Conservation (phyloP, 345 rosid species). For the Lumnitzera racemosa region DNA sequence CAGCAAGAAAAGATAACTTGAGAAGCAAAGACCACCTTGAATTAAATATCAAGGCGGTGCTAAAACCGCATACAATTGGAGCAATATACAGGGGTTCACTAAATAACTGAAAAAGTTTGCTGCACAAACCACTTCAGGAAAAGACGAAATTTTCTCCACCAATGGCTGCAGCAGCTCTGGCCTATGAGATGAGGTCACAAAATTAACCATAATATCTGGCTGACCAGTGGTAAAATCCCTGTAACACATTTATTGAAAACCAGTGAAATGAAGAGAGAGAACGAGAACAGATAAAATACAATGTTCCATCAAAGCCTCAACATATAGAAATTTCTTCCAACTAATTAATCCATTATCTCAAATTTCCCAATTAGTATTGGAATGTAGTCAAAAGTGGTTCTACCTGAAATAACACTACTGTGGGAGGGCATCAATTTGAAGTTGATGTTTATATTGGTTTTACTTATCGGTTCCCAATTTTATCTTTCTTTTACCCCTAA, state of each 20-base stretch:
- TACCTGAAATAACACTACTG: too few relatives aligned
- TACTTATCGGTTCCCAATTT: too few relatives aligned
- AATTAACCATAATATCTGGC: slow-evolving; percentile 84
- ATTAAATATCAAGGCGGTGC: too few relatives aligned
- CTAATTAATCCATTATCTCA: too few relatives aligned
- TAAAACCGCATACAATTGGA: not conserved
- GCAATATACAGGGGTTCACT: not conserved
- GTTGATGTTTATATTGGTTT: too few relatives aligned
- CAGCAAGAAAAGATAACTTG: too few relatives aligned
- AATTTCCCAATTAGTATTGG: too few relatives aligned
- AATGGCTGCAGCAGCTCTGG: slow-evolving; percentile 82
- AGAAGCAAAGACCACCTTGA: too few relatives aligned
- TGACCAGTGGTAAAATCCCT: slow-evolving; percentile 60
- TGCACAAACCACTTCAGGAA: slow-evolving; percentile 79
- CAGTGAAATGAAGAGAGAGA: slow-evolving; percentile 1
- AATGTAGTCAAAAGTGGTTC: too few relatives aligned
- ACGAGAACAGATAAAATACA: not conserved
- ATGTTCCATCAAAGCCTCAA: not conserved
- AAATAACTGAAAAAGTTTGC: slow-evolving; percentile 9
- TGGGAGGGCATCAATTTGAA: too few relatives aligned
- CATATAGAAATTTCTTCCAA: too few relatives aligned
- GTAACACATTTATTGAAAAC: slow-evolving; percentile 18
- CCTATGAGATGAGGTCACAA: slow-evolving; percentile 78
- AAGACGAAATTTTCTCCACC: slow-evolving; percentile 60
- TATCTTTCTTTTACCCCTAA: too few relatives aligned